Percentiles rank a stretch among this genome's conserved stretches.
Conservation (phyloP, 169 alveolate species). For the Eimeria praecox region DNA sequence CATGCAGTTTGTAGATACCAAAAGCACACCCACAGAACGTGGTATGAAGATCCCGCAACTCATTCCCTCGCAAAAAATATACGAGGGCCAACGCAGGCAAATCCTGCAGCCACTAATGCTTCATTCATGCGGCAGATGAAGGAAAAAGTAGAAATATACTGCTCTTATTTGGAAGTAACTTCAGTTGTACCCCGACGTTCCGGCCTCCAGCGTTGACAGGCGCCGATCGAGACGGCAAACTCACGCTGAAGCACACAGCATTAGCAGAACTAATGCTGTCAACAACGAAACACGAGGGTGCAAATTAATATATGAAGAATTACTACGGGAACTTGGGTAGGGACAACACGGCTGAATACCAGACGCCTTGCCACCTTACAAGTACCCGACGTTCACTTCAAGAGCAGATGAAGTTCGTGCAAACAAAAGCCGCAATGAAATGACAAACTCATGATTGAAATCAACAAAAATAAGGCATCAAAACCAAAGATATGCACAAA, state of each 20-base stretch:
- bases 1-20: no score
- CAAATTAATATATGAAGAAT: not conserved
- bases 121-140: not conserved
- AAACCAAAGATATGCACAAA: no score
- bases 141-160: not conserved
- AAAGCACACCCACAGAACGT: no score
- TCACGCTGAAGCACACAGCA: constrained; percentile 4
- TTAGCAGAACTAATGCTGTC: not conserved
- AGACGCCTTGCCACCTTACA: constrained; percentile 46
- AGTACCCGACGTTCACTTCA: constrained; percentile 71
- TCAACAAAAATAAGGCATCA: not conserved
- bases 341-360: constrained; percentile 46
- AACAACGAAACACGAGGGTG: not conserved
- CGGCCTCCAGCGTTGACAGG: not conserved
- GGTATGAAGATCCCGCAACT: no score
- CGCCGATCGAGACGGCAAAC: not conserved
- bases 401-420: not conserved
- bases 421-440: not conserved
- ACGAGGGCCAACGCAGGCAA: not conserved
- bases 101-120: not conserved
- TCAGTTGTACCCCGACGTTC: not conserved
- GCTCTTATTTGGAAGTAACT: not conserved
- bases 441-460: not conserved
- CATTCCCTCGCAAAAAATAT: no score
- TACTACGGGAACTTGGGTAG: constrained; percentile 64